Base-by-base conservation (phyloP, 495 filamentous ascomycete species). In the Achaetomiella virescens region DNA sequence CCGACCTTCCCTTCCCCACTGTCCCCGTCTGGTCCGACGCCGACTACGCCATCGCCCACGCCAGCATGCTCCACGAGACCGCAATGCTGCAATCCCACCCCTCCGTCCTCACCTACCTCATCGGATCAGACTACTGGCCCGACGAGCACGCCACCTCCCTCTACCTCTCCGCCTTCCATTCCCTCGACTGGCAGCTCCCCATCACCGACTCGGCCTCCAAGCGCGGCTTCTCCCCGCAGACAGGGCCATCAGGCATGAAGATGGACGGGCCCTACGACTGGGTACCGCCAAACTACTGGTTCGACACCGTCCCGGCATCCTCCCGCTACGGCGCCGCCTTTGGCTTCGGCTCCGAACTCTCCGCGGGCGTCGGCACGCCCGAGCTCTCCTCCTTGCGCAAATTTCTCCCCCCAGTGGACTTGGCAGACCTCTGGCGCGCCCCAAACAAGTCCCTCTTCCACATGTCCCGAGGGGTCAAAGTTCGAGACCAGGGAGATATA, bases 181-280 rank as follows among this genome's bases (percentile, higher is more conserved):
- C 61, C 5, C 73, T 74, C 46, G 78, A 82, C 59, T 87, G 82
- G 82, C 63, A 77, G 12, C 72, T 69, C 15, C 83, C 84, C 0
- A 69, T 85, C 18, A 71, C 86, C 15, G 73, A 76, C 17, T 84
- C 82, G 0, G 84, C 84, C 2, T 74, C 75, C 22, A 78, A 78
- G 55, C 71, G 75, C 10, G 81, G 81, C 0, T 82, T 70, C 49
- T 78, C 82, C 0, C 40, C 73, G 8, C 58, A 69, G 14, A 71
- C 84, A 0, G 80, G 78, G 0, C 76, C 79, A 0, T 78, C 78
- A 0, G 83, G 83, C 1, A 75, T 87, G 74, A 85, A 84, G 58
- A 86, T 86, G 83, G 77, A 80, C 1, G 84, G 84, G 0, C 84
- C 84, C 0, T 87, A 87, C 59, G 84, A 86, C 66, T 86, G 81